Percentiles rank a stretch among this genome's conserved stretches.
Evolutionary conservation across 2,329 filamentous ascomycete genomes (phyloP).

Genomic region (Scedosporium minutisporum): DNA sequence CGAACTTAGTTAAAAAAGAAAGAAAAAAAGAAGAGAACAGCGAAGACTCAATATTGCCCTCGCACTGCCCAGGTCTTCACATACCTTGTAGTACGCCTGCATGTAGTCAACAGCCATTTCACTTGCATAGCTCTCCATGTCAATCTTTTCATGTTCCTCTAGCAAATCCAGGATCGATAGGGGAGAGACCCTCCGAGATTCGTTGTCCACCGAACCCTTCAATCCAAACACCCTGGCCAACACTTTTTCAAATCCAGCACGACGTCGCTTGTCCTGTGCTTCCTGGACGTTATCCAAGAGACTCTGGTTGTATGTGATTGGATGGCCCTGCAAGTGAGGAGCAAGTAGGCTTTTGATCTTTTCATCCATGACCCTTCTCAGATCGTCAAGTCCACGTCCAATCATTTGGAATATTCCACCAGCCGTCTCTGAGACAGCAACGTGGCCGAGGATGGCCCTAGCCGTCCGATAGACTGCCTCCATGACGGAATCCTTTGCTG

Average conservation of each 20-base stretch:
- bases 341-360: not conserved
- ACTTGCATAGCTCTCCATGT: slow-evolving; percentile 14
- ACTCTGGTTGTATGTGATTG: slow-evolving; percentile 14
- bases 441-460: not conserved
- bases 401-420: not conserved
- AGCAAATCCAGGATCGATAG: not conserved
- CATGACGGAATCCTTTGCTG: slow-evolving; percentile 7
- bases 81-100: slow-evolving; percentile 16
- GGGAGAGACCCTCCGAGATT: not conserved
- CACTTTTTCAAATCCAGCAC: not conserved
- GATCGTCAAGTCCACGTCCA: not conserved
- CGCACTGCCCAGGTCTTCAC: not conserved
- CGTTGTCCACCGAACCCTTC: slow-evolving; percentile 19
- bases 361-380: not conserved
- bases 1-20: not conserved
- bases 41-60: no score
- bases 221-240: not conserved
- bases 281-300: slow-evolving; percentile 11
- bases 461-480: not conserved
- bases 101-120: slow-evolving; percentile 12
- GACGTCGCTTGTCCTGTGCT: not conserved
- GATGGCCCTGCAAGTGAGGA: slow-evolving; percentile 8
- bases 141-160: not conserved
- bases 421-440: not conserved
- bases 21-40: no score